Conservation (phyloP, 306 rosid genomes). For the Acacia crassicarpa region DNA sequence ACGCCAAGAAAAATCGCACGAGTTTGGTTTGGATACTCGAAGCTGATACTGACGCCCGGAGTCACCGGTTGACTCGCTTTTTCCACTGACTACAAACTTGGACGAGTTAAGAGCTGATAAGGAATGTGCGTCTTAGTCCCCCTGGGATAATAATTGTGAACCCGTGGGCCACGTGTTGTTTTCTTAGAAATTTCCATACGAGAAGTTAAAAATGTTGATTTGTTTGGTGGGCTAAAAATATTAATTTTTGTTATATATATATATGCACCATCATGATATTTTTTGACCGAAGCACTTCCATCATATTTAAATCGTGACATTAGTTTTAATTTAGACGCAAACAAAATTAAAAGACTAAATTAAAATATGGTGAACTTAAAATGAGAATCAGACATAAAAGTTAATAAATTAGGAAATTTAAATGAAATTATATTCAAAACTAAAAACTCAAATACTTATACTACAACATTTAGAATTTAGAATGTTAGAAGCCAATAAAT, state of each 20-base stretch:
- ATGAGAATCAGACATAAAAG: no score
- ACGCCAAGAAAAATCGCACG: slow-evolving; percentile 9
- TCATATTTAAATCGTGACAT: no score
- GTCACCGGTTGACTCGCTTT: slow-evolving; percentile 13
- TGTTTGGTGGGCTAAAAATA: no score
- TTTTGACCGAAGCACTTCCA: no score
- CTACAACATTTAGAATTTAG: no score
- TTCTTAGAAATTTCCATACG: not conserved
- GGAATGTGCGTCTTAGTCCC: not conserved
- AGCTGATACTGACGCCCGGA: not conserved
- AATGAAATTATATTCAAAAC: not conserved
- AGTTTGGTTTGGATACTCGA: slow-evolving; percentile 8
- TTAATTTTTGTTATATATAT: no score
- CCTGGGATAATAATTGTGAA: not conserved
- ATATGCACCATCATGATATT: no score
- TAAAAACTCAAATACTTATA: not conserved
- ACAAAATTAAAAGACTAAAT: no score
- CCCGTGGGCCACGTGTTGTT: not conserved
- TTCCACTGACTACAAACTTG: slow-evolving; percentile 3
- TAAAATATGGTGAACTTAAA: no score
- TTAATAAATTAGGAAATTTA: no score
- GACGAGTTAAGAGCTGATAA: not conserved
- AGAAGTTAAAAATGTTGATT: no score
- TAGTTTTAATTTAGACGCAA: no score
- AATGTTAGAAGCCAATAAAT: not conserved